Conservation (phyloP, 139 green algal species). For the Monoraphidium neglectum region DNA sequence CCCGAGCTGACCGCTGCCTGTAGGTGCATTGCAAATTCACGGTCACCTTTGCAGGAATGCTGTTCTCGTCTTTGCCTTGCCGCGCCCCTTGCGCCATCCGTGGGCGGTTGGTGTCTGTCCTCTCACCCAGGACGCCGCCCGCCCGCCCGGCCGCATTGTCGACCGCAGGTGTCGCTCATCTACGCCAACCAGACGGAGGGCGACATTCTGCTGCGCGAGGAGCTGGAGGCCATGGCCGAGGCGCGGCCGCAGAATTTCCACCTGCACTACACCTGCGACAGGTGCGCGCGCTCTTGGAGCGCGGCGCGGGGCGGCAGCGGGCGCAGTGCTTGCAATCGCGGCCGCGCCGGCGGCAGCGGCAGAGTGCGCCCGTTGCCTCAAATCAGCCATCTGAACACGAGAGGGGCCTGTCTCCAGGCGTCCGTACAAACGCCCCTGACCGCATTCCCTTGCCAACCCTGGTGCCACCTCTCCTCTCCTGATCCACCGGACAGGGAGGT, state of each 20-base stretch:
- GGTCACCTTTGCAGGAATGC: no score
- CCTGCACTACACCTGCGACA: conserved; percentile 62
- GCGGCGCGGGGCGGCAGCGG: background rate
- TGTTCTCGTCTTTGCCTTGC: no score
- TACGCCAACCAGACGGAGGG: conserved; percentile 92
- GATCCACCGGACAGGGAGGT: conserved; percentile 25
- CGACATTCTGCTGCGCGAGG: conserved; percentile 93
- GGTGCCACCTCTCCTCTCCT: conserved; percentile 6
- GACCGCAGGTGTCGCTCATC: conserved; percentile 80
- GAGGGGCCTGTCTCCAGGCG: background rate
- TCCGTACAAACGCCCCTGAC: background rate
- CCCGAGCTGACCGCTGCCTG: no score
- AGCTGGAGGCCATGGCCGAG: conserved; percentile 84
- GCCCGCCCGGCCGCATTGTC: no score
- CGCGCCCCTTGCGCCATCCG: no score
- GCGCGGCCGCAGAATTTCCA: conserved; percentile 65
- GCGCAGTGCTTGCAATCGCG: background rate
- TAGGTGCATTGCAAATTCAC: no score
- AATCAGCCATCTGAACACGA: background rate
- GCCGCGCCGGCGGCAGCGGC: background rate
- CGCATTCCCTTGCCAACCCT: background rate
- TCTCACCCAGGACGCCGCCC: no score
- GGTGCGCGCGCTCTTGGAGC: no score
- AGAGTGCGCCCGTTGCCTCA: background rate
- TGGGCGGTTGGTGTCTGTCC: no score